Base-by-base conservation (phyloP, 805 yeast species). In the Teunomyces atbi region DNA sequence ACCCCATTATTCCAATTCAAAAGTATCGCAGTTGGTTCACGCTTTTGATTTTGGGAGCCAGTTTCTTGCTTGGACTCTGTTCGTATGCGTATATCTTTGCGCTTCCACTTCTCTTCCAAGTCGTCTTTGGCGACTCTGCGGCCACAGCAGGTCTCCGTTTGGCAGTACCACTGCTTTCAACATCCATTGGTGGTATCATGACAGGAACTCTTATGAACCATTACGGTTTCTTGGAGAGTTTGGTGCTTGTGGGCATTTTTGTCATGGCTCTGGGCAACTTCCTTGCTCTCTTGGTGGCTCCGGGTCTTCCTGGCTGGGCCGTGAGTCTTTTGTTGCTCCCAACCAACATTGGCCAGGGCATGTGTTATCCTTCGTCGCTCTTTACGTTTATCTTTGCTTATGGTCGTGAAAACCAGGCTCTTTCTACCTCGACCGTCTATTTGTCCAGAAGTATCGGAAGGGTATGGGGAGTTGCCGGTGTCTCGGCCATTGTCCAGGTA, bases 181-280 rank as follows among this genome's bases (percentile, higher is more conserved):
- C 74, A 1, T 73, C 76, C n/a, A 60, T 71, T 20, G 78, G 78
- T 4, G 69, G 76, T 2, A 45, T 74, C 15, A 55, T 63, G 6
- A 64, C 76, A 1, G 78, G 77, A 0, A 50, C 60, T 32, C 53
- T 62, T 43, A 71, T 71, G 74, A 62, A 69, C 39, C 61, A 54
- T 35, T 57, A 57, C 35, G 54, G 61, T 6, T 50, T 55, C 20
- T 53, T 73, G 23, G 21, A 15, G 12, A 28, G 33, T 18, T 50
- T 73, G 28, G 61, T 69, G 20, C 51, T 57, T 37, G 36, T 54
- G 6, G 78, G 79, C 8, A 62, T 68, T 5, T 16, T 39, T 2
- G 42, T 57, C 8, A 63, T 72, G 70, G 51, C 62, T 6, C 6
- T 66, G 1, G 77, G 79, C 6, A 71, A 68, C 45, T 55, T 56